phyloP scores from a whole-genome alignment of 2,329 filamentous ascomycete species.

The Ascochyta fabae region DNA sequence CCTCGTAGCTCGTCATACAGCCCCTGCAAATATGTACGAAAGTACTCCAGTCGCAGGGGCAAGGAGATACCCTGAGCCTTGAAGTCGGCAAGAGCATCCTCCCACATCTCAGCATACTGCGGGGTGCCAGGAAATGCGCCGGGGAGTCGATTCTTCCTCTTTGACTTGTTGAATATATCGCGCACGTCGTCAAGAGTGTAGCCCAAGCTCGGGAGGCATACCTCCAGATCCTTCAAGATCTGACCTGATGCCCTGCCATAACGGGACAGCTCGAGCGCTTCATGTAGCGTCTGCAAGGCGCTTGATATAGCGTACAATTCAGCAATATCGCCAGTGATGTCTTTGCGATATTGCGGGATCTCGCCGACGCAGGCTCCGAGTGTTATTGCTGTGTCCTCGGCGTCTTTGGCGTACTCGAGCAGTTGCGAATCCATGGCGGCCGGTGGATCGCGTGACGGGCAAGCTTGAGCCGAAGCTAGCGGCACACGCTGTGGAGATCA shows the following conservation, averaged over 20 bases:
- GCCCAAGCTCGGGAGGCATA: conserved; percentile 57
- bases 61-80: conserved; percentile 56
- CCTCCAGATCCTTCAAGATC: conserved; percentile 56
- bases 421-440: conserved; percentile 47
- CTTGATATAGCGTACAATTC: conserved; percentile 62
- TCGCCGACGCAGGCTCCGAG: conserved; percentile 58
- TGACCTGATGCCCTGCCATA: conserved; percentile 45
- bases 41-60: conserved; percentile 57
- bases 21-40: conserved; percentile 57
- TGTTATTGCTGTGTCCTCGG: conserved; percentile 60
- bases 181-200: conserved; percentile 60
- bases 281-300: conserved; percentile 57
- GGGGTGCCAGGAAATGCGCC: conserved; percentile 48
- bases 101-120: conserved; percentile 59
- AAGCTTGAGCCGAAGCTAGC: conserved; percentile 30
- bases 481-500: conserved; percentile 23
- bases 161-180: conserved; percentile 48
- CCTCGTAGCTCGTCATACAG: conserved; percentile 53
- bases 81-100: conserved; percentile 56
- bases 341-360: conserved; percentile 58
- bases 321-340: conserved; percentile 61
- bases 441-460: conserved; percentile 33
- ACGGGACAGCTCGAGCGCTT: conserved; percentile 49
- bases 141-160: conserved; percentile 35
- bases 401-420: conserved; percentile 52